phyloP scores from a whole-genome alignment of 257 asterid genomes.

The Cynanchum wilfordii region DNA sequence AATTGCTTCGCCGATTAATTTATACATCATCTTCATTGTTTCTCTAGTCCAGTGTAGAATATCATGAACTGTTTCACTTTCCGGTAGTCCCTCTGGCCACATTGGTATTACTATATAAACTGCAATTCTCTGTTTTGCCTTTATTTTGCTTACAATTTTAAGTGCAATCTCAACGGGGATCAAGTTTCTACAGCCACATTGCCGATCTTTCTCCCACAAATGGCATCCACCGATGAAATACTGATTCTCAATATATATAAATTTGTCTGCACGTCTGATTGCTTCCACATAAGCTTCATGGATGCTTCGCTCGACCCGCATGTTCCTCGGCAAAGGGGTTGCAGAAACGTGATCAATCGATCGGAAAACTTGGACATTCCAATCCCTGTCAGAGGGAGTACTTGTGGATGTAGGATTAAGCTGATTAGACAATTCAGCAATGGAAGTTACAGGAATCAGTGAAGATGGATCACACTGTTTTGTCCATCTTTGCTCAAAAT shows the following conservation, averaged over 20 bases:
- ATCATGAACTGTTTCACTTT: constrained; percentile 71
- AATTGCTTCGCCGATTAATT: constrained; percentile 56
- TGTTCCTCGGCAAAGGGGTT: constrained; percentile 43
- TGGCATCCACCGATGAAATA: constrained; percentile 88
- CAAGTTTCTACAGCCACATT: constrained; percentile 75
- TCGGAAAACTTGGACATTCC: constrained; percentile 83
- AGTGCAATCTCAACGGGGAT: constrained; percentile 81
- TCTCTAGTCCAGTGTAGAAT: constrained; percentile 78
- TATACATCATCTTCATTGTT: constrained; percentile 86
- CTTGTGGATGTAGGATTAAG: constrained; percentile 21
- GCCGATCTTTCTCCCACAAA: constrained; percentile 74
- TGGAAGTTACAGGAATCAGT: constrained; percentile 43
- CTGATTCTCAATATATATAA: constrained; percentile 79
- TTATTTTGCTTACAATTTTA: constrained; percentile 55
- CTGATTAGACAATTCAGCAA: constrained; percentile 47
- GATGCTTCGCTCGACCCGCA: constrained; percentile 51
- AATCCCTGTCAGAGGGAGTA: constrained; percentile 28
- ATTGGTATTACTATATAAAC: constrained; percentile 71
- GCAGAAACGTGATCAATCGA: constrained; percentile 77
- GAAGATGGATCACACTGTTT: constrained; percentile 66
- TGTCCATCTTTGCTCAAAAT: constrained; percentile 89
- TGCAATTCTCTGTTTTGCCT: constrained; percentile 52
- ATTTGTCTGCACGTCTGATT: constrained; percentile 69
- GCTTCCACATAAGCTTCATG: constrained; percentile 88
- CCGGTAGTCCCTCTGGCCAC: constrained; percentile 96